Percentiles rank a stretch among this genome's conserved stretches.
phyloP scores from a whole-genome alignment of 495 filamentous ascomycete species.

The Gamarada debralockiae region DNA sequence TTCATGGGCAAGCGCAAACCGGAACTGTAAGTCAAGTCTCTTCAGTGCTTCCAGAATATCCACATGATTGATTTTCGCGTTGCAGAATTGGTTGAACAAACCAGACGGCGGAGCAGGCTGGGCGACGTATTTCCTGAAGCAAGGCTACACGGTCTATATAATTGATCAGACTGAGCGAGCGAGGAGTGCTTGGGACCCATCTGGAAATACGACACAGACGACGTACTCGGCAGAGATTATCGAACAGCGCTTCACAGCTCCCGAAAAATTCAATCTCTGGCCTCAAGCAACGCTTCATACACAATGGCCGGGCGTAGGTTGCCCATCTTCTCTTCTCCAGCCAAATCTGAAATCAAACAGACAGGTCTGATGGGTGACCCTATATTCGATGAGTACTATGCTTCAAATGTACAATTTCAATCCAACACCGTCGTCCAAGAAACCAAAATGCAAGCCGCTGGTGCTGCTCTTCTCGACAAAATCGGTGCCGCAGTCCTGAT shows the following conservation, averaged over 20 bases:
- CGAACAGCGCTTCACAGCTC: constrained; percentile 34
- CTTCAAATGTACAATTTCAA: constrained; percentile 38
- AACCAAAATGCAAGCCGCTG: constrained; percentile 37
- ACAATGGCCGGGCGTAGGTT: constrained; percentile 49
- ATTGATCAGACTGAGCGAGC: constrained; percentile 39
- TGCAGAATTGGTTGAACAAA: constrained; percentile 44
- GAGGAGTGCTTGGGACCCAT: constrained; percentile 25
- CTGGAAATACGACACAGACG: constrained; percentile 1
- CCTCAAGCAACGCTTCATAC: constrained; percentile 42
- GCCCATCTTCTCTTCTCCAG: not conserved
- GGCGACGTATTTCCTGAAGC: constrained; percentile 44
- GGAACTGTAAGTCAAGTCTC: constrained; percentile 39
- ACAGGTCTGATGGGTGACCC: constrained; percentile 43
- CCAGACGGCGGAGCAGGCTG: constrained; percentile 48
- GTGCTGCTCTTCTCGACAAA: constrained; percentile 41
- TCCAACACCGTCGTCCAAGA: constrained; percentile 35
- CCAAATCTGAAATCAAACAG: constrained; percentile 11
- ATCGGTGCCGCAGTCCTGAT: constrained; percentile 46
- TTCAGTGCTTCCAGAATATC: not conserved
- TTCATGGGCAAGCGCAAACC: constrained; percentile 49
- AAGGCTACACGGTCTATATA: constrained; percentile 44
- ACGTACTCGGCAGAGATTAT: constrained; percentile 20
- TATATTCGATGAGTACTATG: constrained; percentile 47
- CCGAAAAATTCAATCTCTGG: constrained; percentile 34
- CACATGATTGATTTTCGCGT: not conserved